Conservation (phyloP, 257 asterid genomes). For the Fraxinus pennsylvanica region DNA sequence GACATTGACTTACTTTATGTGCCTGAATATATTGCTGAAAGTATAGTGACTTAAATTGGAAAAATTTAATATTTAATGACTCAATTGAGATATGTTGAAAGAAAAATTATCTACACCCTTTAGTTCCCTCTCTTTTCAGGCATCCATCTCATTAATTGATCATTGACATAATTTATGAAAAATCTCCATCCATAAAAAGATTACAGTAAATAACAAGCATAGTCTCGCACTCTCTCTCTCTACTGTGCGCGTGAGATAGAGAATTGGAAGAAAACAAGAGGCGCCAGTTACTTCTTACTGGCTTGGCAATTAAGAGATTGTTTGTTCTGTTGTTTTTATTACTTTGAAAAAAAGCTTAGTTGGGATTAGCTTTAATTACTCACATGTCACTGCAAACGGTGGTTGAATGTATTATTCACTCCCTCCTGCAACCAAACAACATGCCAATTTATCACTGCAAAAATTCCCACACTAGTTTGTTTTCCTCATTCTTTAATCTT, state of each 20-base stretch:
- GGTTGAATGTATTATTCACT: slow-evolving; percentile 33
- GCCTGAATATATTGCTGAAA: no score
- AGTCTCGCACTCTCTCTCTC: neutral
- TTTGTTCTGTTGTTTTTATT: slow-evolving; percentile 24
- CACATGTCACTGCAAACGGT: slow-evolving; percentile 66
- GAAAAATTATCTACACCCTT: neutral
- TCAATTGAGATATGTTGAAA: no score
- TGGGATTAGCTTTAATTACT: slow-evolving; percentile 44
- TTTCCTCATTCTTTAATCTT: slow-evolving; percentile 28
- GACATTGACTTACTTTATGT: no score
- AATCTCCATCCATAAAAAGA: neutral
- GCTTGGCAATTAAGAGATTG: slow-evolving; percentile 10
- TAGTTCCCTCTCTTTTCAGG: slow-evolving; percentile 6
- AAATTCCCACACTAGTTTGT: slow-evolving; percentile 19
- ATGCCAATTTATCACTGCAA: slow-evolving; percentile 47
- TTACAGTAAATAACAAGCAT: neutral
- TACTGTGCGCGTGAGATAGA: neutral
- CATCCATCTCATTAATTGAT: slow-evolving; percentile 20
- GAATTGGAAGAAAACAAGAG: slow-evolving; percentile 15
- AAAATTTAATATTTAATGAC: neutral
- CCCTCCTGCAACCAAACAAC: slow-evolving; percentile 29
- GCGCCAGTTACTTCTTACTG: slow-evolving; percentile 27
- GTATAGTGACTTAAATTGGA: neutral
- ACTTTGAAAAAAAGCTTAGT: slow-evolving; percentile 26
- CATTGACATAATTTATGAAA: slow-evolving; percentile 3